Evolutionary conservation across 352 stramenopile species (phyloP).

Genomic region (Thalassiosira mediterranea): DNA sequence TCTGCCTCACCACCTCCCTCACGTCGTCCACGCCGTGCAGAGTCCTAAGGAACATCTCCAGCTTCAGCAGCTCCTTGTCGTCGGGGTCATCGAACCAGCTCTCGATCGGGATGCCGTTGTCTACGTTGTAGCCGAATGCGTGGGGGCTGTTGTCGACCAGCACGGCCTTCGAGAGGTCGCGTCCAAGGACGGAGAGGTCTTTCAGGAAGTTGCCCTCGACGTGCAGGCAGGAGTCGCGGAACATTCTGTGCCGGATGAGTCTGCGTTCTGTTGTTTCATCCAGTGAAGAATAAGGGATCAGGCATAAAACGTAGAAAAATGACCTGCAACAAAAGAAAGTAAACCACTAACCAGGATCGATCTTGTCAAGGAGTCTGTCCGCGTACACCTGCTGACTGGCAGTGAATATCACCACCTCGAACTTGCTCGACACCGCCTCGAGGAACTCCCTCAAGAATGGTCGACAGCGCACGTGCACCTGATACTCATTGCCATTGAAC

Average conservation of each 20-base stretch:
- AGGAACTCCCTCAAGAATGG: conserved; percentile 96
- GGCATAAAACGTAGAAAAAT: too few relatives aligned
- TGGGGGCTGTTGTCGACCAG: conserved; percentile 99
- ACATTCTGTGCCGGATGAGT: conserved; percentile 90
- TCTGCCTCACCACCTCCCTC: conserved; percentile 57
- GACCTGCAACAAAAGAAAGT: conserved; percentile 9
- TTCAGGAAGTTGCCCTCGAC: conserved; percentile 99
- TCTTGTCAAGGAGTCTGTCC: conserved; percentile 95
- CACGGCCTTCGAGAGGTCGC: conserved; percentile 88
- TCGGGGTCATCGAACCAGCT: conserved; percentile 97
- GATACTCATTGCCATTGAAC: conserved; percentile 95
- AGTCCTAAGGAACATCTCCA: conserved; percentile 92
- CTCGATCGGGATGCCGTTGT: conserved; percentile 98
- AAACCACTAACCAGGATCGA: conserved; percentile 89
- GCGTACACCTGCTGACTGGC: conserved; percentile 94
- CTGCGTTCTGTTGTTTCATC: conserved; percentile 54
- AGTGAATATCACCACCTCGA: conserved; percentile 99
- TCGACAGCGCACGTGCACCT: conserved; percentile 95
- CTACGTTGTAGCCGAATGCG: conserved; percentile 97
- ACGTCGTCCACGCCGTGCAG: conserved; percentile 84
- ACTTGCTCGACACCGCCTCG: conserved; percentile 89
- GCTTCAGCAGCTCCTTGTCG: conserved; percentile 95
- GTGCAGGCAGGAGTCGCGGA: conserved; percentile 93
- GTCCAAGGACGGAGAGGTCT: conserved; percentile 95
- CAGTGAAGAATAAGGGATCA: conserved; percentile 44